phyloP scores from a whole-genome alignment of 2,329 filamentous ascomycete species.

The Pezicula neosporulosa region DNA sequence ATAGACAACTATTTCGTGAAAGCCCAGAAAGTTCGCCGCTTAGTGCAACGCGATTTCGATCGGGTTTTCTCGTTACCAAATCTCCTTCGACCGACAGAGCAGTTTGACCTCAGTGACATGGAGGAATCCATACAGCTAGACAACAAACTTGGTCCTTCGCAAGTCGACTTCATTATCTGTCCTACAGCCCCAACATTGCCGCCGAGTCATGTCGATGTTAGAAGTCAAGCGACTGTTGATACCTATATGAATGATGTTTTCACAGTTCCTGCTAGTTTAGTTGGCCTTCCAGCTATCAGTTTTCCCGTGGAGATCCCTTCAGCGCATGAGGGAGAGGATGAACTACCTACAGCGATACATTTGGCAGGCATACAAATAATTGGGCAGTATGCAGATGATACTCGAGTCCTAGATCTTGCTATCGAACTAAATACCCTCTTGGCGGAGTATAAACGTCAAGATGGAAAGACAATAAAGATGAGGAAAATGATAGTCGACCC shows the following conservation, averaged over 20 bases:
- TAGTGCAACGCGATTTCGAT: conserved; percentile 87
- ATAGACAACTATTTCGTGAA: conserved; percentile 97
- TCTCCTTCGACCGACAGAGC: conserved; percentile 54
- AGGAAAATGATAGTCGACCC: too few species aligned
- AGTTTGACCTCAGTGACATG: conserved; percentile 60
- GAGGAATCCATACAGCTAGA: conserved; percentile 46
- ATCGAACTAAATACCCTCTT: conserved; percentile 23
- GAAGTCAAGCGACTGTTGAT: conserved; percentile 56
- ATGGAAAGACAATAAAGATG: not conserved
- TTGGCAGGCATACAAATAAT: conserved; percentile 69
- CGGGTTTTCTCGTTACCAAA: conserved; percentile 68
- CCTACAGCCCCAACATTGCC: conserved; percentile 81
- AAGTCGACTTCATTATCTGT: conserved; percentile 82
- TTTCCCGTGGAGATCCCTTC: conserved; percentile 56
- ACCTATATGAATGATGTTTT: conserved; percentile 92
- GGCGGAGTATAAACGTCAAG: too few species aligned
- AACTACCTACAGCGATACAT: conserved; percentile 23
- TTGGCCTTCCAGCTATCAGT: conserved; percentile 84
- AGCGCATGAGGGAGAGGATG: conserved; percentile 28
- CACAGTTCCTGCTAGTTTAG: conserved; percentile 90
- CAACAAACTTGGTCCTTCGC: conserved; percentile 53
- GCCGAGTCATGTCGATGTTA: conserved; percentile 59
- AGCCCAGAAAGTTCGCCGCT: conserved; percentile 79
- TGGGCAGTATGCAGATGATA: conserved; percentile 78
- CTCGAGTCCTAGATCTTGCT: conserved; percentile 57